Percentiles rank a stretch among this genome's conserved stretches.
Evolutionary conservation across 352 stramenopile species (phyloP).

Genomic region (Aphanomyces invadans): DNA sequence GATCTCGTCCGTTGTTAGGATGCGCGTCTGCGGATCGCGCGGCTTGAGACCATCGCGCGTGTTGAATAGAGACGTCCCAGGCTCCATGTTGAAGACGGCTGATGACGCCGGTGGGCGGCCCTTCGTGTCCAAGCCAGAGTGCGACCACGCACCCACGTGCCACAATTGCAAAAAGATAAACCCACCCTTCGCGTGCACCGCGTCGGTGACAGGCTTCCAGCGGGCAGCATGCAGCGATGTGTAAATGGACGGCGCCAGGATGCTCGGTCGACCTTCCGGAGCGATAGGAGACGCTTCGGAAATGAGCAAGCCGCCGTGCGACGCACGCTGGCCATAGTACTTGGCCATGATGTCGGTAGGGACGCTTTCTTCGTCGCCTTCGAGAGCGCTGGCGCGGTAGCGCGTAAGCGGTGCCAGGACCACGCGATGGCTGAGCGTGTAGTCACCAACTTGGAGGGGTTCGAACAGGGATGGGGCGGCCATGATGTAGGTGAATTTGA

Average conservation of each 20-base stretch:
- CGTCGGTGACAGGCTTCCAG: constrained; percentile 45
- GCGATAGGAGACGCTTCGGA: constrained; percentile 50
- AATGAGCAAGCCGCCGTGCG: constrained; percentile 47
- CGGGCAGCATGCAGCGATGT: constrained; percentile 30
- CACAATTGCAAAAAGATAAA: constrained; percentile 68
- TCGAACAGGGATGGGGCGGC: background rate
- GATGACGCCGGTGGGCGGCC: constrained; percentile 14
- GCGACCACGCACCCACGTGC: constrained; percentile 54
- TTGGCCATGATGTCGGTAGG: constrained; percentile 34
- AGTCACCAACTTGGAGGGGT: constrained; percentile 6
- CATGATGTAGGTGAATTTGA: constrained; percentile 2
- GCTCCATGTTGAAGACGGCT: background rate
- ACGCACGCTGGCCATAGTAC: constrained; percentile 60
- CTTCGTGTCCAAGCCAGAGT: constrained; percentile 32
- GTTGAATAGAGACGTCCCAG: background rate
- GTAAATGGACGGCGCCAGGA: constrained; percentile 36
- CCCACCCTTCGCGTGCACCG: constrained; percentile 62
- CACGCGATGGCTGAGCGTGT: constrained; percentile 41
- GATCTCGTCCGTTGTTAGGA: constrained; percentile 29
- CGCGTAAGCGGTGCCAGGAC: constrained; percentile 57
- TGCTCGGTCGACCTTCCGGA: constrained; percentile 23
- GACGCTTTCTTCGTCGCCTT: constrained; percentile 30
- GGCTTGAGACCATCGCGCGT: constrained; percentile 4
- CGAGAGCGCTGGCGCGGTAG: constrained; percentile 29
- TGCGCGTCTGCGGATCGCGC: constrained; percentile 4